Evolutionary conservation across 2,329 filamentous ascomycete species (phyloP).

Genomic region (Penicillium sp.): DNA sequence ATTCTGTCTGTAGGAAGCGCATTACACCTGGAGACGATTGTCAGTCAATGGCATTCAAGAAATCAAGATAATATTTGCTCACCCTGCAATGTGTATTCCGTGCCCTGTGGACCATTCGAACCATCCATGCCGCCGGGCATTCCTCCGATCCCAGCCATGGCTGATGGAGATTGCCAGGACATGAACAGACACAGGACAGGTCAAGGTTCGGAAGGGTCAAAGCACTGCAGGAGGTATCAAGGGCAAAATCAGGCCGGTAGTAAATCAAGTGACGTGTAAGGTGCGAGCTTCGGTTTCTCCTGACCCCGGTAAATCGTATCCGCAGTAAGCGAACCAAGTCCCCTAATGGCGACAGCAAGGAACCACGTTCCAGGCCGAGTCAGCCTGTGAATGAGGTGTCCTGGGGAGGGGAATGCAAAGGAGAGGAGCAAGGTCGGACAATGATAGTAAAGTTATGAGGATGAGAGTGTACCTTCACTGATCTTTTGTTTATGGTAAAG

Average conservation of each 20-base stretch:
- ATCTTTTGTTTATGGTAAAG: constrained; percentile 25
- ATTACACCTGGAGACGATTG: constrained; percentile 69
- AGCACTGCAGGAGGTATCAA: background rate
- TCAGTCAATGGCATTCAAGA: background rate
- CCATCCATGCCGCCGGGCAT: constrained; percentile 48
- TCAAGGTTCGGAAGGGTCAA: background rate
- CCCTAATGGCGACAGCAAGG: constrained; percentile 17
- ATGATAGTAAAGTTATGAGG: constrained; percentile 12
- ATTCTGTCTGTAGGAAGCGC: constrained; percentile 98
- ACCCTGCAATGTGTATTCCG: constrained; percentile 73
- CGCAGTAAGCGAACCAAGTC: constrained; percentile 19
- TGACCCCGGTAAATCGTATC: constrained; percentile 21
- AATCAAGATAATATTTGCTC: constrained; percentile 23
- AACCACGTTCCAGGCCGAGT: constrained; percentile 19
- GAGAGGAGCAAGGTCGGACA: constrained; percentile 12
- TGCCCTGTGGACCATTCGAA: constrained; percentile 55
- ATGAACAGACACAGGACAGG: constrained; percentile 43
- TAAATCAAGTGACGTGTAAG: constrained; percentile 6
- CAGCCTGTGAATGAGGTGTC: constrained; percentile 6
- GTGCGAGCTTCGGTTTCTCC: constrained; percentile 23
- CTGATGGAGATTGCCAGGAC: constrained; percentile 69
- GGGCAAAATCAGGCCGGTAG: background rate
- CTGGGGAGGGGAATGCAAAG: background rate
- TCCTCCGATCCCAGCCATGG: constrained; percentile 57
- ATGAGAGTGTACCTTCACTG: constrained; percentile 15